Base-by-base conservation (phyloP, 768 basidiomycete genomes). In the Royoungia palumana region DNA sequence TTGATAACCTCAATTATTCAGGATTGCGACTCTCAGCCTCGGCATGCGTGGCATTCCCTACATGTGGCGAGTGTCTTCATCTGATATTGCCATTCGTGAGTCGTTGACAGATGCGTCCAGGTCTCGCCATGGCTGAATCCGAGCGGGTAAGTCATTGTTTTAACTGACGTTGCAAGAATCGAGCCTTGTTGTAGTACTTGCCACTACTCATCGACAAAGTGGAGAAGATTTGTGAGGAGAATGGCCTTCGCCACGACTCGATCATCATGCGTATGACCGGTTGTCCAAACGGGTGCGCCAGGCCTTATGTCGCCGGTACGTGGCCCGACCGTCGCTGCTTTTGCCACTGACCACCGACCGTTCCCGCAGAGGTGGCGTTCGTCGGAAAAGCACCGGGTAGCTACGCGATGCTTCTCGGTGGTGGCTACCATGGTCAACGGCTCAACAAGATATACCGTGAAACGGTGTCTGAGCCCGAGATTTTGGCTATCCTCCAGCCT, bases 201-300 rank as follows among this genome's bases (percentile, higher is more conserved):
- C 96, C 95, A 14, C 61, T 97, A 13, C 82, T 98, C 35, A 77
- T 98, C 49, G 86, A 91, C 70, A 97, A 97, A 71, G 87, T 98
- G 16, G 95, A 99, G 73, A 83, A 84, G 70, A 87, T 97, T 6
- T 90, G 89, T 62, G 96, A 98, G 66, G 89, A 94, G 66, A 87
- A 84, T 58, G 95, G 95, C 17, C 74, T 98, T 35, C 78, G 95
- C 39, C 86, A 96, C 64, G 95, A 99, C 69, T 84, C 88, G 3
- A 95, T 98, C 56, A 83, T 97, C 51, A 97, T 99, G 95, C 82
- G 95, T 45, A 97, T 98, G 94, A 97, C 94, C 14, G 95, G 95
- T 42, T 97, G 94, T 58, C 91, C 91, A 3, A 94, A 93, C 60
- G 92, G 91, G 32, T 94, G 94, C 65, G 90, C 94, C 2, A 79